phyloP scores from a whole-genome alignment of 2,329 filamentous ascomycete genomes.

The Scorias spongiosa region DNA sequence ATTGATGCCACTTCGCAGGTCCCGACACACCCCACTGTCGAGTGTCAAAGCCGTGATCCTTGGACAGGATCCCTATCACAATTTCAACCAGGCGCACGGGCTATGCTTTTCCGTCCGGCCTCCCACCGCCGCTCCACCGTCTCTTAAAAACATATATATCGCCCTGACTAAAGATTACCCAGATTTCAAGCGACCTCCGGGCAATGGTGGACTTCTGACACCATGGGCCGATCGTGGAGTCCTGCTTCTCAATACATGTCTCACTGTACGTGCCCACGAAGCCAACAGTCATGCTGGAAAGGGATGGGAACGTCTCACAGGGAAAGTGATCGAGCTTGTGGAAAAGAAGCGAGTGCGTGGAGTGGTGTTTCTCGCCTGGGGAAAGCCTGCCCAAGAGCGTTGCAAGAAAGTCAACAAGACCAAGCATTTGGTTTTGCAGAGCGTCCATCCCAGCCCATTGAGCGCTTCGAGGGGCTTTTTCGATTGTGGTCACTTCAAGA shows the following conservation, averaged over 20 bases:
- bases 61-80: constrained; percentile 96
- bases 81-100: constrained; percentile 86
- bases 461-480: constrained; percentile 65
- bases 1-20: constrained; percentile 41
- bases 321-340: constrained; percentile 78
- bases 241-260: constrained; percentile 81
- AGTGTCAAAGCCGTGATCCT: constrained; percentile 85
- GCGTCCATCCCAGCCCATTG: constrained; percentile 85
- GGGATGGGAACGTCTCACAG: constrained; percentile 89
- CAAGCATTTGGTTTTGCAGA: constrained; percentile 69
- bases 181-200: constrained; percentile 54
- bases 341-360: constrained; percentile 60
- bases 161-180: constrained; percentile 82
- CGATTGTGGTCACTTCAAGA: constrained; percentile 59
- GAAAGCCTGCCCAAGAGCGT: constrained; percentile 65
- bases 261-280: constrained; percentile 82
- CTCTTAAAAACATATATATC: constrained; percentile 85
- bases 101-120: constrained; percentile 89
- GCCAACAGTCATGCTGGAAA: constrained; percentile 72
- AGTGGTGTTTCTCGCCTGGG: constrained; percentile 94
- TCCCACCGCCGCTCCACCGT: constrained; percentile 76
- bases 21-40: constrained; percentile 76
- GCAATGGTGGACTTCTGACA: constrained; percentile 67
- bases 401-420: constrained; percentile 57
- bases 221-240: constrained; percentile 92